These are phyloP conservation scores for Ustilago curta DNA, from an alignment of 1,284 basidiomycete species.

Conservation along the genomic window DNA sequence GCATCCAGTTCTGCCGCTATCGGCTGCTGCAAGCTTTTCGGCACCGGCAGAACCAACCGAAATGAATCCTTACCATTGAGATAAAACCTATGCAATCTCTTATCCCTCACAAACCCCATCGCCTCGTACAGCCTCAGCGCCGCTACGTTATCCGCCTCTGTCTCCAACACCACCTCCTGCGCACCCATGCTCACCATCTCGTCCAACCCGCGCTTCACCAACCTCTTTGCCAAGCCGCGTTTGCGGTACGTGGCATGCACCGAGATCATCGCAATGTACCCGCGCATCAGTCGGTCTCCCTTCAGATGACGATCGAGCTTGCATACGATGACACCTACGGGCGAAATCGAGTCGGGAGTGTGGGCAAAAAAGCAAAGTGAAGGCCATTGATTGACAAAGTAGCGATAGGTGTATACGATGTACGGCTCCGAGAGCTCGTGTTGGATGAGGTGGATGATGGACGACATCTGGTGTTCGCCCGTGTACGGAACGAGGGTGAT, in stretches of 20 bases:
- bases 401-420: conserved; percentile 84
- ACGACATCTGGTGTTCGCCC: conserved; percentile 74
- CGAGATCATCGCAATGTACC: conserved; percentile 95
- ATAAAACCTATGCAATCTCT: conserved; percentile 93
- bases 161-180: conserved; percentile 93
- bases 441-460: conserved; percentile 65
- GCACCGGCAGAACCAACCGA: conserved; percentile 58
- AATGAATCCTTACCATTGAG: conserved; percentile 77
- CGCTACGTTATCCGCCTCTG: conserved; percentile 90
- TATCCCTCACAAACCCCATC: conserved; percentile 94
- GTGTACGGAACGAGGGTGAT: conserved; percentile 79
- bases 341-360: not conserved
- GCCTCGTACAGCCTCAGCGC: conserved; percentile 89
- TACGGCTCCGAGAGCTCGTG: conserved; percentile 83
- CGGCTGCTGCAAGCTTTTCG: conserved; percentile 11
- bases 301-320: conserved; percentile 86
- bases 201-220: conserved; percentile 77
- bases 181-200: conserved; percentile 84
- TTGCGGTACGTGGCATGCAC: conserved; percentile 52
- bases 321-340: conserved; percentile 86
- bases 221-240: conserved; percentile 72
- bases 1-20: conserved; percentile 12
- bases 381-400: conserved; percentile 87
- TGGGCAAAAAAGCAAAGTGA: conserved; percentile 85
- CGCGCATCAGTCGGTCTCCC: conserved; percentile 77